Evolutionary conservation across 768 basidiomycete genomes (phyloP), one percentile per base, ranked within the genome.

Genomic region (Hydnum rufescens): DNA sequence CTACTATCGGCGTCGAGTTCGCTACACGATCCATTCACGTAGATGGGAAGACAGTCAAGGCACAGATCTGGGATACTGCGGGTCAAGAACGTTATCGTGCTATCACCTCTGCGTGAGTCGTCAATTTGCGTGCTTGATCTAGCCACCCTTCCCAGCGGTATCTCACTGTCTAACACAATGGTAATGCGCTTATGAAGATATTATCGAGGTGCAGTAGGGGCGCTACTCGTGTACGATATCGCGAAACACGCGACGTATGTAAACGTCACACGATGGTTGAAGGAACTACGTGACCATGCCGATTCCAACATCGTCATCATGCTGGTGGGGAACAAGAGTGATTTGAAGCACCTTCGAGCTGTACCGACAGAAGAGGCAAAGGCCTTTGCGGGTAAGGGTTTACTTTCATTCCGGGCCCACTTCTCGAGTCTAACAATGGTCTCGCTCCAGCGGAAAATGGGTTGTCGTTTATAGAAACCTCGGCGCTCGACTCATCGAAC

Each of bases 1-100:
- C 93, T 56, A 99, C 95, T 23, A 97, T 99, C 65, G 93, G 95
- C 51, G 93, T 99, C 60, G 93, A 97, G 68, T 99, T 99, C 61
- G 95, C 93, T 3, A 96, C 93, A 39, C 78, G 95, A 62, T 85
- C 87, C 18, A 87, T 89, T 65, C 83, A 74, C 59, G 86, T 97
- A n/a, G 93, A 97, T 64, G 78, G 78, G 36, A 97, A 97, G 78
- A 90, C 80, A 2, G 76, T 99, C 60, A 97, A 97, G 68, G 93
- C 93, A 22, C 93, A 97, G 68, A 73, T 99, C 61, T 99, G 93
- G 93, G 95, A 99, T 68, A 99, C 93, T 59, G 89, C 71, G 57
- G 71, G 71, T 18, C 71, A 73, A 57, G 71, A 73, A 58, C 65
- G 71, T 29, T 73, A 71, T 63, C 66, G 71, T 42, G 70, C 71